Percentiles rank a stretch among this genome's conserved stretches.
Conservation (phyloP, 2,329 filamentous ascomycete species). For the Samsoniella hepiali region DNA sequence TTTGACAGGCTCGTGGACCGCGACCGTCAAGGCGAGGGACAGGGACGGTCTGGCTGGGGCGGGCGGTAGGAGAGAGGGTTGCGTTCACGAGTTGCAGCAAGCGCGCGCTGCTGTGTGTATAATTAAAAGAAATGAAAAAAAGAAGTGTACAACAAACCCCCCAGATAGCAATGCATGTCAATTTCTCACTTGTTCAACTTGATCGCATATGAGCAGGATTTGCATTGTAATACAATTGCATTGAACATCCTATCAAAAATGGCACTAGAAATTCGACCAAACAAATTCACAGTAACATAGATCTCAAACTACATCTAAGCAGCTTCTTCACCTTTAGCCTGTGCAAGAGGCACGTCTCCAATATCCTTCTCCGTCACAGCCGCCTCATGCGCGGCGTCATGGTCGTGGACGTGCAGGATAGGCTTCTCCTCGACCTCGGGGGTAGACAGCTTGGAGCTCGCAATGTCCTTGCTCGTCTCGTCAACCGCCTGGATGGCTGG, state of each 20-base stretch:
- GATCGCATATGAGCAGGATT: not conserved
- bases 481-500: not conserved
- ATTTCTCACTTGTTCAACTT: not conserved
- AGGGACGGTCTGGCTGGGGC: slow-evolving; percentile 28
- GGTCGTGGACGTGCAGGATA: not conserved
- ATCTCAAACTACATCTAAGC: not conserved
- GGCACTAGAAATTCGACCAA: not conserved
- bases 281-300: not conserved
- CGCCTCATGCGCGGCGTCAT: not conserved
- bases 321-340: not conserved
- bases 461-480: slow-evolving; percentile 1
- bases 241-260: not conserved
- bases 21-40: slow-evolving; percentile 36
- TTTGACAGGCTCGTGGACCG: slow-evolving; percentile 49
- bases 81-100: too few species aligned
- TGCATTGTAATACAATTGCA: not conserved
- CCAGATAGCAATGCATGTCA: not conserved
- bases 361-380: slow-evolving; percentile 7
- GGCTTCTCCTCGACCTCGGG: not conserved
- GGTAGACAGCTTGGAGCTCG: not conserved
- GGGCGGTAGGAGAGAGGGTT: slow-evolving; percentile 19
- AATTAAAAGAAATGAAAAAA: not conserved
- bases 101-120: not conserved
- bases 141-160: too few species aligned
- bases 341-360: slow-evolving; percentile 9